Evolutionary conservation across 2,329 filamentous ascomycete genomes (phyloP), one percentile per base, ranked within the genome.

Genomic region (Ophiostoma fasciatum): DNA sequence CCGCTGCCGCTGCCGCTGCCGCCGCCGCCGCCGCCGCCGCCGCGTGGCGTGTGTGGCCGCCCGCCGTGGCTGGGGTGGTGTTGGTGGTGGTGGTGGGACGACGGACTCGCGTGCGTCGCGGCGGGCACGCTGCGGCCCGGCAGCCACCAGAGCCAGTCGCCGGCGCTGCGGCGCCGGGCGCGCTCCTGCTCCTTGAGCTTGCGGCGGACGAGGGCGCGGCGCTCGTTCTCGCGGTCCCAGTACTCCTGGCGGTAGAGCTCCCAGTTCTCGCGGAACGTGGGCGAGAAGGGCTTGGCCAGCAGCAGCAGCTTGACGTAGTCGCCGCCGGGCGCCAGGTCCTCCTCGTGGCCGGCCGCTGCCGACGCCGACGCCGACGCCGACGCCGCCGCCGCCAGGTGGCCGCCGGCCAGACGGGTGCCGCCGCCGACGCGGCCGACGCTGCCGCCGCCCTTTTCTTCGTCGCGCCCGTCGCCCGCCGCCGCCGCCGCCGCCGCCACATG

Each of bases 221-320:
- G 77, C 55, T 93, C 84, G 51, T 98, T 98, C 56, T 98, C 90
- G 42, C 78, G 78, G 48, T 94, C 88, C 90, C 90, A 98, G 58
- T 94, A 98, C 42, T 94, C 87, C 23, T 79, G 77, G 36, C 90
- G 72, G 57, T 92, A 98, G 13, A 88, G 67, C 51, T 98, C 90
- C 90, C 90, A 98, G 45, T 94, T 93, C 55, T 96, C 87, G 15
- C 90, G 72, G 51, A 98, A 98, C 31, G 83, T 84, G 0, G 90
- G 79, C 6, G 83, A 92, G 51, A 98, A 98, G 0, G 87, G 85
- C 53, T 98, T 98, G 1, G 90, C 84, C 10, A 94, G 70, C 7
- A 98, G 66, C 14, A 96, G 64, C 1, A 98, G 68, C 56, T 93
- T 90, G 48, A 98, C 78, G 51, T 88, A 82, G 58, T 96, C 85